These are phyloP conservation scores for Pterothamnion heteromorphum DNA, from an alignment of 31 red algal species.

Conservation along the genomic window DNA sequence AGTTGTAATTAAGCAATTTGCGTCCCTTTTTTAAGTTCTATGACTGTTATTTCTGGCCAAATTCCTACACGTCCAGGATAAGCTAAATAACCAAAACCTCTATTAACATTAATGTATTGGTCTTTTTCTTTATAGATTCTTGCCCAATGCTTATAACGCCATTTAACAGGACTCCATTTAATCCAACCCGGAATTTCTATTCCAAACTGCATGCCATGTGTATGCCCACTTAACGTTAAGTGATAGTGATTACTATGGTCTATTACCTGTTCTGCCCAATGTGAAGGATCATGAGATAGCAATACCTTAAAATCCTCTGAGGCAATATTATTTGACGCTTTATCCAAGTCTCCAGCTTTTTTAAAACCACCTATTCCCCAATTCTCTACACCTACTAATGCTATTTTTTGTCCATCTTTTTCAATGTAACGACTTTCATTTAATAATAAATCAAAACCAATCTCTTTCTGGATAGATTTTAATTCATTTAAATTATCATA, in stretches of 20 bases:
- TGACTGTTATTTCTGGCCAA: background rate
- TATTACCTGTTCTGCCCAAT: background rate
- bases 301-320: background rate
- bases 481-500: background rate
- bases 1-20: too few relatives aligned
- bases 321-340: background rate
- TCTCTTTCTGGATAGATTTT: background rate
- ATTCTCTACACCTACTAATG: background rate
- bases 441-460: background rate
- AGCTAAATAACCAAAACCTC: background rate
- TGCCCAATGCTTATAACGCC: background rate
- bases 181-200: background rate
- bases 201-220: slow-evolving; percentile 13
- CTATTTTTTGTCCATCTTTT: background rate
- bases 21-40: too few relatives aligned
- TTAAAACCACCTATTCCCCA: background rate
- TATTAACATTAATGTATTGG: slow-evolving; percentile 7
- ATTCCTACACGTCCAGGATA: background rate
- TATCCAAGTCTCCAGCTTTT: background rate
- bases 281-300: background rate
- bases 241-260: background rate
- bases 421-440: background rate
- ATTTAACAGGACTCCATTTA: slow-evolving; percentile 18
- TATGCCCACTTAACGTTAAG: slow-evolving; percentile 20
- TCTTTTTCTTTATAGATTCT: background rate